Evolutionary conservation across 345 rosid genomes (phyloP), one percentile per base, ranked within the genome.

Genomic region (Mercurialis annua): DNA sequence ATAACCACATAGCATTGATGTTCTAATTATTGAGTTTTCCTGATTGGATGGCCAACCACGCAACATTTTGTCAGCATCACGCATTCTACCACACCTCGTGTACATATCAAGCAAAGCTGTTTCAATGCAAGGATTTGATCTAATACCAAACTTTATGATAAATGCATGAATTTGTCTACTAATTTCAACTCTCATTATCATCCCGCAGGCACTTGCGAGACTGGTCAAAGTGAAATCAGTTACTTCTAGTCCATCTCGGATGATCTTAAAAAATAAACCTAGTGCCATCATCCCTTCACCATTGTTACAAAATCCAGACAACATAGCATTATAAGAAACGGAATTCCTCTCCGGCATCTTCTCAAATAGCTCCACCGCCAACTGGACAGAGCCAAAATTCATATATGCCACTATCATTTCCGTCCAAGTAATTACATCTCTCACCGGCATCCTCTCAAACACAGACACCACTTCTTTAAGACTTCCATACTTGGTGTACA

Each of bases 101-200:
- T 84, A 87, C 96, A 88, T 90, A 75, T 92, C 90, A 59, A 90
- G 75, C 79, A 92, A 74, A 42, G 93, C 90, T 42, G 89, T 78
- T 61, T 83, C 85, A 65, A 88, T 83, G 71, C 59, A 77, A 78
- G 69, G 77, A 79, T 87, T 90, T 31, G 79, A 81, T 71, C 64
- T 71, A 43, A 54, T 77, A 76, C 96, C 93, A 59, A 80, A 84
- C 86, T 90, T 92, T 1, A 76, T 33, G 72, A 82, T 60, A 68
- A 90, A 84, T 36, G 87, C 98, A 24, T 90, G 97, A 67, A 92
- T 62, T 80, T 92, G 97, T 66, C 80, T 82, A 48, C 97, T 83
- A 42, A 80, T 57, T 68, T 76, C 80, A 31, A 36, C 66, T 26
- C 75, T 67, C 60, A 53, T 59, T 57, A 83, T 74, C 76, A 87